Evolutionary conservation across 129 eudicot genomes (phyloP).

Genomic region (Chrysanthemum seticuspe): DNA sequence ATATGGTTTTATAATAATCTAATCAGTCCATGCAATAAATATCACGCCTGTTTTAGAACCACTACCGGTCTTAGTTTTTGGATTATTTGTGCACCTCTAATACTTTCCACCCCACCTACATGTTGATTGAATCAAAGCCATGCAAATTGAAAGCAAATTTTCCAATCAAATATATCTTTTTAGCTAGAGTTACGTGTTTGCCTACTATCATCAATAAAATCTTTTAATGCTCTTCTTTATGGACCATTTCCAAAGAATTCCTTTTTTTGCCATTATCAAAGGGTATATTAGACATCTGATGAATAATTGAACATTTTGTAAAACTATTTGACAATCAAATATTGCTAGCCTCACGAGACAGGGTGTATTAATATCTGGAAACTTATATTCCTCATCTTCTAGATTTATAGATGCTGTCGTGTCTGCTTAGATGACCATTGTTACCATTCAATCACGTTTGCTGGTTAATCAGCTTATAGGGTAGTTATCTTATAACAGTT

Average conservation of each 20-base stretch:
- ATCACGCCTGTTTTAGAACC: neutral
- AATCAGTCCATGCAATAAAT: neutral
- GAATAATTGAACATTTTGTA: neutral
- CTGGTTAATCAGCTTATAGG: neutral
- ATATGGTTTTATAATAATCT: neutral
- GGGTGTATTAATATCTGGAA: neutral
- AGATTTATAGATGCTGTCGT: neutral
- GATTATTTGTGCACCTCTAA: conserved; percentile 1
- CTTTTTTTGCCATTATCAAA: neutral
- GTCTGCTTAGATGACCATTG: neutral
- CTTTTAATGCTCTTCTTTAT: neutral
- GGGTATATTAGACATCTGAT: neutral
- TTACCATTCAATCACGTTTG: neutral
- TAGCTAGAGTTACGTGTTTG: neutral
- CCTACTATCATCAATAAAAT: neutral
- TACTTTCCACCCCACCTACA: neutral
- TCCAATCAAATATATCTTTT: neutral
- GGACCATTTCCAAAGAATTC: neutral
- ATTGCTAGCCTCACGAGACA: neutral
- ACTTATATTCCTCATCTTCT: neutral
- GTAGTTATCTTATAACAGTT: neutral
- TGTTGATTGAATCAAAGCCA: neutral
- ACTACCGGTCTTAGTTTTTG: neutral
- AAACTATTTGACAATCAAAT: neutral
- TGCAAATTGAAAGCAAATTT: neutral